These are phyloP conservation scores for Umbelopsis sp. DNA, from an alignment of 371 early-diverging fungal genomes.

Conservation along the genomic window DNA sequence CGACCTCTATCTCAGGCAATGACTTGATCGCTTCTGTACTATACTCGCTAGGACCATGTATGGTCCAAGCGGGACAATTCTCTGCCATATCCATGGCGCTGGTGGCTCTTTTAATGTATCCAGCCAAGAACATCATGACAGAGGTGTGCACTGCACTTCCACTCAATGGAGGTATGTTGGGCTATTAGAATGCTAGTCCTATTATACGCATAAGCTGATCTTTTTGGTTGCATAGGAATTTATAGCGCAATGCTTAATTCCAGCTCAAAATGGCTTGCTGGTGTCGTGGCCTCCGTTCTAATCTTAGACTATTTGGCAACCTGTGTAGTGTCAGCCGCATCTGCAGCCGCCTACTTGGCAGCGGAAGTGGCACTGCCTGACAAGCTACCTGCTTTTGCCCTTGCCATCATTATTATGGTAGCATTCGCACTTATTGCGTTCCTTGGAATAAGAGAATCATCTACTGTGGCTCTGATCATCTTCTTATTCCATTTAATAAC, in stretches of 20 bases:
- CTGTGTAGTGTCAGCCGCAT: constrained; percentile 60
- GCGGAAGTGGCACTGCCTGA: constrained; percentile 43
- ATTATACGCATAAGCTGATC: background rate
- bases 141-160: constrained; percentile 58
- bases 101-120: constrained; percentile 50
- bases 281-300: constrained; percentile 50
- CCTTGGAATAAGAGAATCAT: constrained; percentile 49
- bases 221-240: constrained; percentile 15
- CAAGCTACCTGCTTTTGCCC: constrained; percentile 32
- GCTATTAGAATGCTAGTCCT: background rate
- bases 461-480: constrained; percentile 46
- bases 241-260: constrained; percentile 57
- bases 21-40: constrained; percentile 56
- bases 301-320: constrained; percentile 58
- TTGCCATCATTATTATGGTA: constrained; percentile 50
- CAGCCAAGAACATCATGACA: constrained; percentile 51
- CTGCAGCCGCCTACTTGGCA: constrained; percentile 56
- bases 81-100: constrained; percentile 58
- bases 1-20: constrained; percentile 61
- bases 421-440: constrained; percentile 40
- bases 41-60: constrained; percentile 55
- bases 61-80: constrained; percentile 51
- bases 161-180: constrained; percentile 53
- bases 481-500: constrained; percentile 45
- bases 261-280: constrained; percentile 49